Base-by-base conservation (phyloP, 805 yeast genomes). In the Monosporozyma aerobia region DNA sequence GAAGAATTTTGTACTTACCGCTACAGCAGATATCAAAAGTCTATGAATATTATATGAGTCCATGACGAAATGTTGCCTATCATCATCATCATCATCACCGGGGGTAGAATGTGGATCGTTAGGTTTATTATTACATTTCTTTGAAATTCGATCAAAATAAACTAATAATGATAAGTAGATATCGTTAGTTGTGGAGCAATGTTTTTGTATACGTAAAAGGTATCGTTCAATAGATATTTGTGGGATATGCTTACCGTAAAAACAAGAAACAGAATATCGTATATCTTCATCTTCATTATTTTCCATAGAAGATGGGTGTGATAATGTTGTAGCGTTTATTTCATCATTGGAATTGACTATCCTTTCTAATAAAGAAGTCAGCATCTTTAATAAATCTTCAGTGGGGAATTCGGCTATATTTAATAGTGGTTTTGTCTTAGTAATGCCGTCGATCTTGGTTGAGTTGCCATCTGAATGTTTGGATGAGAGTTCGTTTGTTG, bases 121-220 rank as follows among this genome's bases (percentile, higher is more conserved):
- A 33, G 29, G 29, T 5, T 33, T 39, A 53, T 55, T 58, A 50
- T 65, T 63, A 56, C 65, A 59, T 56, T 87, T 77, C 63, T 87
- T 87, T 23, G 96, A 94, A 44, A 92, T 89, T 56, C 97, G 74
- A 69, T 92, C 99, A 71, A 92, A 89, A 68, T 92, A 94, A 29
- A 94, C 97, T 61, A 92, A 74, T 33, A 94, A 71, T 43, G 96
- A 84, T 47, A 92, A 72, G 68, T 92, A 94, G 41, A 92, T 98
- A 67, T 92, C 98, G 69, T 92, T 92, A 5, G 98, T 90, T 16
- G 94, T 92, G 0, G 99, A 98, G 68, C 99, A 92, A 70, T 94
- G 94, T 69, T 90, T 90, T 65, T 90, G 78, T 29, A 92, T 92
- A 63, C 99, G 80, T 45, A 87, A 78, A 54, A 92, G 74, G 65